These are phyloP conservation scores for Termitomyces sp. DNA, from an alignment of 768 basidiomycete genomes.

Conservation along the genomic window DNA sequence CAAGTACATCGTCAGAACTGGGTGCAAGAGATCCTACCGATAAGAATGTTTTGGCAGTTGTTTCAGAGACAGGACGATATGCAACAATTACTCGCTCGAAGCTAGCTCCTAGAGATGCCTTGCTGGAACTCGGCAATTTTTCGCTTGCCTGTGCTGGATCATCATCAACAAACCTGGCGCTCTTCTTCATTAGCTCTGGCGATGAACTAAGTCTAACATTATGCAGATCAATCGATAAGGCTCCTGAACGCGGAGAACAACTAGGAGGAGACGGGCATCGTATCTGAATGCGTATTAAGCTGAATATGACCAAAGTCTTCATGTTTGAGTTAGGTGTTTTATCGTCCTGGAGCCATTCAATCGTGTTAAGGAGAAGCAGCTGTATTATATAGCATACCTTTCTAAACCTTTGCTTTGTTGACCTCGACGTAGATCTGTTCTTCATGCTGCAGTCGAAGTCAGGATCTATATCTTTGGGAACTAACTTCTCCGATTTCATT, in stretches of 20 bases:
- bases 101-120: slow-evolving; percentile 28
- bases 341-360: background rate
- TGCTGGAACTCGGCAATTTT: slow-evolving; percentile 1
- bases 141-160: slow-evolving; percentile 3
- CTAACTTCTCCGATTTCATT: slow-evolving; percentile 38
- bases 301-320: slow-evolving; percentile 33
- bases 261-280: slow-evolving; percentile 57
- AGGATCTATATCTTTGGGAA: slow-evolving; percentile 56
- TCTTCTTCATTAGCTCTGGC: slow-evolving; percentile 17
- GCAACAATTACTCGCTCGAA: slow-evolving; percentile 45
- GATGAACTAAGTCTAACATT: slow-evolving; percentile 35
- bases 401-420: background rate
- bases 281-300: slow-evolving; percentile 61
- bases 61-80: slow-evolving; percentile 33
- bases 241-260: slow-evolving; percentile 55
- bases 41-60: slow-evolving; percentile 39
- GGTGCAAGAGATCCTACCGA: slow-evolving; percentile 41
- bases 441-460: slow-evolving; percentile 36
- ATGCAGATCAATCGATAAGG: slow-evolving; percentile 59
- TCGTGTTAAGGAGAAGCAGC: background rate
- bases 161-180: slow-evolving; percentile 23
- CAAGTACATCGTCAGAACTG: slow-evolving; percentile 9
- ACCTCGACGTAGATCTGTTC: background rate
- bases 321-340: slow-evolving; percentile 4
- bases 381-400: background rate